Percentiles rank a stretch among this genome's conserved stretches.
Evolutionary conservation across 495 filamentous ascomycete species (phyloP).

Genomic region (Neurospora hispaniola): DNA sequence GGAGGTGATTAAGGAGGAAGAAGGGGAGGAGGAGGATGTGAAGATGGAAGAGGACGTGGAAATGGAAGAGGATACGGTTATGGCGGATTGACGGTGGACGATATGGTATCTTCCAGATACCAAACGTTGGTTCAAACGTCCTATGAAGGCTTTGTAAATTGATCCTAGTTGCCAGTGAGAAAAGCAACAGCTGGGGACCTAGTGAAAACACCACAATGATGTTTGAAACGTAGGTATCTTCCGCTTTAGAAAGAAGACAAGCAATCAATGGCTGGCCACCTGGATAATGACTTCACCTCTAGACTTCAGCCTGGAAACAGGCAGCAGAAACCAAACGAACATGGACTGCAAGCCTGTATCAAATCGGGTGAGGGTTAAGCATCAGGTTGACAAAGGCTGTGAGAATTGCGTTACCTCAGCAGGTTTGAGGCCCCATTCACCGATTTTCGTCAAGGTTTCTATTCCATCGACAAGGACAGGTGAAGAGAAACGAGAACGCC

Average conservation of each 20-base stretch:
- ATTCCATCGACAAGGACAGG: background rate
- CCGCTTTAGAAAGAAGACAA: background rate
- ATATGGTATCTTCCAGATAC: background rate
- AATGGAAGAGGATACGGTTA: background rate
- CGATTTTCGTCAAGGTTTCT: too few relatives aligned
- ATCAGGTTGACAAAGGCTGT: background rate
- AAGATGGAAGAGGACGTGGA: background rate
- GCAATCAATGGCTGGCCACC: background rate
- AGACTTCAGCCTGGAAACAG: background rate
- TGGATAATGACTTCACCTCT: accelerated
- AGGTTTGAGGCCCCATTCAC: too few relatives aligned
- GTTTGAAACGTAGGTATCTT: background rate
- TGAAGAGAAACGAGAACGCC: background rate
- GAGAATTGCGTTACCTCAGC: too few relatives aligned
- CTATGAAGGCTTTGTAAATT: too few relatives aligned
- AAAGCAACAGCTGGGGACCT: too few relatives aligned
- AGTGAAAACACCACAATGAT: too few relatives aligned
- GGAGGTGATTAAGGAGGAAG: background rate
- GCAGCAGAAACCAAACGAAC: background rate
- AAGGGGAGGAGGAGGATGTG: background rate
- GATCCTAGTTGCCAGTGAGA: too few relatives aligned
- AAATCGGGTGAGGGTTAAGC: background rate
- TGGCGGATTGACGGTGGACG: background rate
- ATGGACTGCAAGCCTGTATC: background rate
- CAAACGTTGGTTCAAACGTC: too few relatives aligned